These are phyloP conservation scores for Funneliformis geosporum DNA, from an alignment of 192 early-diverging fungal genomes.

Conservation along the genomic window DNA sequence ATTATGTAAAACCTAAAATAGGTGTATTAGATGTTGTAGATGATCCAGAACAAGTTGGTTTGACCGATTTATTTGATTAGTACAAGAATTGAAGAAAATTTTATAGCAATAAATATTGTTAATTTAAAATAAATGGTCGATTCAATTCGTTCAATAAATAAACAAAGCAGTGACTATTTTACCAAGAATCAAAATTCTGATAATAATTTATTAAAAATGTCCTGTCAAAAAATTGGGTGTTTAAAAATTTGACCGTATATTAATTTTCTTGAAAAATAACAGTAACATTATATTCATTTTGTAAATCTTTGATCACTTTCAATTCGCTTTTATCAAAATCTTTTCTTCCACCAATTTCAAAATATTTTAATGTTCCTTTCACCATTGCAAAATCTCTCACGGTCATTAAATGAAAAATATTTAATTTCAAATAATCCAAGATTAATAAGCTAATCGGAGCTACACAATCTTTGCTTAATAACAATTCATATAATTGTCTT, in stretches of 20 bases:
- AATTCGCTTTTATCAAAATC: neutral
- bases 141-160: too few relatives aligned
- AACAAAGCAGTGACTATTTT: too few relatives aligned
- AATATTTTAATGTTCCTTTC: neutral
- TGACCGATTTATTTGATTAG: neutral
- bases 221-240: too few relatives aligned
- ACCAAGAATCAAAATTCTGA: too few relatives aligned
- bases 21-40: conserved; percentile 11
- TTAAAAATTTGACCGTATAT: too few relatives aligned
- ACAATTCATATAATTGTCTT: neutral
- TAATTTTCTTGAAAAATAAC: neutral
- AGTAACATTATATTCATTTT: neutral
- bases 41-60: conserved; percentile 2
- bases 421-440: neutral
- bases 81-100: neutral
- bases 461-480: neutral
- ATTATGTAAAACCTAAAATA: conserved; percentile 19
- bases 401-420: neutral
- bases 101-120: too few relatives aligned
- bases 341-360: neutral
- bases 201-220: too few relatives aligned
- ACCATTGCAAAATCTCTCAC: neutral
- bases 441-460: neutral
- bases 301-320: neutral
- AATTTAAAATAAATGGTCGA: too few relatives aligned